phyloP scores from a whole-genome alignment of 2,329 filamentous ascomycete species.

The Chaetomium sp. region DNA sequence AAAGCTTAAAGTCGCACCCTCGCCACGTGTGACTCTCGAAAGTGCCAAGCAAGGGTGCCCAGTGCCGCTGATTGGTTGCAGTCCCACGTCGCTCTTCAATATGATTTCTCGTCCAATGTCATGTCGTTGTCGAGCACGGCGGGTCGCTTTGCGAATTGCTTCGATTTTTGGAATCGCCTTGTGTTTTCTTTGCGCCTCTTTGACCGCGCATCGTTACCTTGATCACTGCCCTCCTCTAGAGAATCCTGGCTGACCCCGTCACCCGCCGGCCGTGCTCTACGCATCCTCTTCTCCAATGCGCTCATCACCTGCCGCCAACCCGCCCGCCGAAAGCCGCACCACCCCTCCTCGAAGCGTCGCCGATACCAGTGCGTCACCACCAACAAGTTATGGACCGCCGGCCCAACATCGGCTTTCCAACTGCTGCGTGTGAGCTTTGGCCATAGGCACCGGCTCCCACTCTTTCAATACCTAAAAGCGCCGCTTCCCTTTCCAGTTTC shows the following conservation, averaged over 20 bases:
- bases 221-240: constrained; percentile 1
- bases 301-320: constrained; percentile 28
- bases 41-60: neutral
- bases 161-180: constrained; percentile 25
- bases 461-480: constrained; percentile 8
- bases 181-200: constrained; percentile 24
- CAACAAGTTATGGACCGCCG: constrained; percentile 42
- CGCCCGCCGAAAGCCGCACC: constrained; percentile 33
- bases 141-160: constrained; percentile 25
- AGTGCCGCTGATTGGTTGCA: constrained; percentile 27
- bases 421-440: constrained; percentile 39
- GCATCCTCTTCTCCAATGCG: constrained; percentile 32
- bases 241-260: constrained; percentile 12
- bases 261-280: constrained; percentile 8
- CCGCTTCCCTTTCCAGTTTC: neutral
- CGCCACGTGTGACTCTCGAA: neutral
- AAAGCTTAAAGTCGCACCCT: constrained; percentile 11
- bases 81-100: neutral
- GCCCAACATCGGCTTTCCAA: constrained; percentile 33
- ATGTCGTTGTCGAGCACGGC: constrained; percentile 16
- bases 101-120: constrained; percentile 25
- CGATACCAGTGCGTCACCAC: constrained; percentile 25
- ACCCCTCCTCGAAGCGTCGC: constrained; percentile 31
- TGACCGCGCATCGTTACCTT: constrained; percentile 19
- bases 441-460: constrained; percentile 31